phyloP scores from a whole-genome alignment of 164 flowering plant genomes.

The Tetrastigma voinierianum region DNA sequence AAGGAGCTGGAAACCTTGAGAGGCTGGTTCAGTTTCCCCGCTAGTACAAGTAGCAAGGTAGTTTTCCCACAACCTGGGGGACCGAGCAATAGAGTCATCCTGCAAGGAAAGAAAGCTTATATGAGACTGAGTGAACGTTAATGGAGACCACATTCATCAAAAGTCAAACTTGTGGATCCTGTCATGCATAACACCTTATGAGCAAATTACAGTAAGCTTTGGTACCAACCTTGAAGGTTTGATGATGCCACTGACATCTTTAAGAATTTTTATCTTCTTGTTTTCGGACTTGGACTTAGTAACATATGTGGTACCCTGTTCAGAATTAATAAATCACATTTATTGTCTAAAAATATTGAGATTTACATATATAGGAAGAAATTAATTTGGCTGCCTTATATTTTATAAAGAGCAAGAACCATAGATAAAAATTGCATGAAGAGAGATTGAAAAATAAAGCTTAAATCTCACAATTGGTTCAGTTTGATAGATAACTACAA shows the following conservation, averaged over 20 bases:
- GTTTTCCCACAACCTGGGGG: conserved; percentile 23
- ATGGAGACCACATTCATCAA: no score
- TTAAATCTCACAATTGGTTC: neutral
- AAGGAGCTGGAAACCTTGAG: conserved; percentile 3
- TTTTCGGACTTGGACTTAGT: neutral
- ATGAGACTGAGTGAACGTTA: no score
- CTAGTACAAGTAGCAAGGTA: conserved; percentile 12
- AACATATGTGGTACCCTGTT: neutral
- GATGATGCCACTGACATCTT: conserved; percentile 18
- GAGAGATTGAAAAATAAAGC: neutral
- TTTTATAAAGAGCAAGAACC: no score
- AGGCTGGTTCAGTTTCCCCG: conserved; percentile 6
- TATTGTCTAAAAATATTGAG: neutral
- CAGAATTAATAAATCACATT: neutral
- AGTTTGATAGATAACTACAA: neutral
- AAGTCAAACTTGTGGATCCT: neutral
- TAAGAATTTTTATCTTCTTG: conserved; percentile 9
- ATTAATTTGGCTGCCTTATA: no score
- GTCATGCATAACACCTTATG: no score
- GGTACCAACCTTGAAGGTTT: conserved; percentile 14
- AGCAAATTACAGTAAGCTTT: neutral
- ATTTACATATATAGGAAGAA: no score
- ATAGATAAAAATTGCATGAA: no score
- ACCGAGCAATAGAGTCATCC: conserved; percentile 20
- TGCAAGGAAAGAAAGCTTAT: neutral